Conservation (phyloP, 2,329 filamentous ascomycete genomes). For the Mollisiaceae sp. region DNA sequence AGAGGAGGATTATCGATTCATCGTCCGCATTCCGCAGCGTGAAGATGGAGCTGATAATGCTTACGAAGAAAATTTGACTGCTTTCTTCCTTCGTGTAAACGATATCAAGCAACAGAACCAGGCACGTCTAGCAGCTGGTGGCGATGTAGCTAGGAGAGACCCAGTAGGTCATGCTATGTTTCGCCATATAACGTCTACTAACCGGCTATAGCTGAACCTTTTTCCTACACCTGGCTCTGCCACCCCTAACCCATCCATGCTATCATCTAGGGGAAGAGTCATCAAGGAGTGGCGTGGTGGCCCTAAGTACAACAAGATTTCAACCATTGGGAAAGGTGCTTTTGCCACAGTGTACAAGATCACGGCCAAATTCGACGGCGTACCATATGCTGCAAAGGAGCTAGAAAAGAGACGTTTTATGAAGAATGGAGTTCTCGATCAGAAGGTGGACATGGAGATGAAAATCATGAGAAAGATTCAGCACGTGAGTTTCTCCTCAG, state of each 20-base stretch:
- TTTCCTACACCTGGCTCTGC: constrained; percentile 40
- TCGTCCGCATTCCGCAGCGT: constrained; percentile 81
- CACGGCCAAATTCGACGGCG: constrained; percentile 82
- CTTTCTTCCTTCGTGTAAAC: constrained; percentile 59
- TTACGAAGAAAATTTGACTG: constrained; percentile 72
- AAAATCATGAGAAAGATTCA: constrained; percentile 87
- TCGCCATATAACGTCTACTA: constrained; percentile 16
- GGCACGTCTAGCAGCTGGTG: constrained; percentile 16
- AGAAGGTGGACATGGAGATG: constrained; percentile 96
- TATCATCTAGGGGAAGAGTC: constrained; percentile 38
- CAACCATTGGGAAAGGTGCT: constrained; percentile 86
- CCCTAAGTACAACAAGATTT: constrained; percentile 80
- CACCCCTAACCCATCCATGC: constrained; percentile 24
- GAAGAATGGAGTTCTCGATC: constrained; percentile 87
- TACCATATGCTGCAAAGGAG: constrained; percentile 89
- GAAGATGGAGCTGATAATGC: constrained; percentile 68
- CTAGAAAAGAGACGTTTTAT: constrained; percentile 92
- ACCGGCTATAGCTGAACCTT: constrained; percentile 36
- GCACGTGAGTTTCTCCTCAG: constrained; percentile 65
- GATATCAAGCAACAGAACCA: constrained; percentile 25
- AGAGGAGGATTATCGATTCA: constrained; percentile 72
- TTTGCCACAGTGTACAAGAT: constrained; percentile 95
- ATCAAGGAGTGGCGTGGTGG: constrained; percentile 82
- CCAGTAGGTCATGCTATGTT: constrained; percentile 29
- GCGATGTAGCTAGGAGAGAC: constrained; percentile 26